These are phyloP conservation scores for Mycena kentingensis DNA, from an alignment of 768 basidiomycete species.

Conservation along the genomic window DNA sequence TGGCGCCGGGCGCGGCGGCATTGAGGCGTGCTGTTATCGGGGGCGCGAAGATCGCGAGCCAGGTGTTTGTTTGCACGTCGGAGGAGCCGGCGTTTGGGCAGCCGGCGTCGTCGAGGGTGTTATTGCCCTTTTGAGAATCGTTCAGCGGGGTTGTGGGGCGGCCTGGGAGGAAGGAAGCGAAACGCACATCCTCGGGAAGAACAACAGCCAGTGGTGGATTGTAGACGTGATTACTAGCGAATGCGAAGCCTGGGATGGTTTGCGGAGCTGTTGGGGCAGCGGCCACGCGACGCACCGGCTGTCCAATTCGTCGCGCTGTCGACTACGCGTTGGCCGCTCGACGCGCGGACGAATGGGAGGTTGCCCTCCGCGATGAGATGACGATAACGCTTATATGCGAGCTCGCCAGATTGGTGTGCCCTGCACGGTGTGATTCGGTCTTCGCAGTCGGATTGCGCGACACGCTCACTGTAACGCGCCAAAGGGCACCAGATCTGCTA, in stretches of 20 bases:
- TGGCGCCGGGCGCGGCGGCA: slow-evolving; percentile 59
- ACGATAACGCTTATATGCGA: slow-evolving; percentile 55
- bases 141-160: neutral
- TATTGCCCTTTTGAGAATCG: slow-evolving; percentile 46
- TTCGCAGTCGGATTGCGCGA: neutral
- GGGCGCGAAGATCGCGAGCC: slow-evolving; percentile 57
- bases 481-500: slow-evolving; percentile 61
- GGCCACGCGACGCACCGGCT: slow-evolving; percentile 42
- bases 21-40: slow-evolving; percentile 64
- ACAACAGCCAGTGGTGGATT: slow-evolving; percentile 56
- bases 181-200: slow-evolving; percentile 54
- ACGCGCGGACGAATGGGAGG: slow-evolving; percentile 51
- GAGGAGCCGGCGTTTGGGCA: slow-evolving; percentile 59
- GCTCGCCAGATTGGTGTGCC: slow-evolving; percentile 48
- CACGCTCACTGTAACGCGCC: slow-evolving; percentile 67
- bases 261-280: neutral
- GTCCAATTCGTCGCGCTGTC: slow-evolving; percentile 55
- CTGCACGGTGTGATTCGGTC: slow-evolving; percentile 18
- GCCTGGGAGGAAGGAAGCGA: neutral
- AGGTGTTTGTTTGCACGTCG: slow-evolving; percentile 46
- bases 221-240: slow-evolving; percentile 48
- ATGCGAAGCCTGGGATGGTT: slow-evolving; percentile 53
- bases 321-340: slow-evolving; percentile 36
- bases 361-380: slow-evolving; percentile 44
- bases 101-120: slow-evolving; percentile 67